Conservation (phyloP, 2,329 filamentous ascomycete species). For the Monilinia polystroma region DNA sequence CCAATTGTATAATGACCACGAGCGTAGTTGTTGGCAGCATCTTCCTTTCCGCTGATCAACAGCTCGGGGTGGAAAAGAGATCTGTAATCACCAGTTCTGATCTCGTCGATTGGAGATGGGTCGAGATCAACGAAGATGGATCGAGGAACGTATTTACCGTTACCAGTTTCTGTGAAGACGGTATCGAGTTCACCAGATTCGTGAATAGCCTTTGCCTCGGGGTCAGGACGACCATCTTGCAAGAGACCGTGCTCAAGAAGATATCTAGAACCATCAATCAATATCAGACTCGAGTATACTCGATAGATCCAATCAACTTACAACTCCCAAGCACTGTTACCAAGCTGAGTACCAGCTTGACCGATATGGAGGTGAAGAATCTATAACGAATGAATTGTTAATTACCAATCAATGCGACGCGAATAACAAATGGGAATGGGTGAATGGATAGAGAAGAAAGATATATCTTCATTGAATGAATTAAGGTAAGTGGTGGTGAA, state of each 20-base stretch:
- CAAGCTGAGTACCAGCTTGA: slow-evolving; percentile 66
- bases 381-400: slow-evolving; percentile 41
- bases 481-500: not conserved
- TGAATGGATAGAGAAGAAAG: not conserved
- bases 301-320: slow-evolving; percentile 43
- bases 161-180: slow-evolving; percentile 64
- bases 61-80: slow-evolving; percentile 65
- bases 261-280: slow-evolving; percentile 48
- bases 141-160: slow-evolving; percentile 65
- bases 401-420: slow-evolving; percentile 20
- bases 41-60: slow-evolving; percentile 66
- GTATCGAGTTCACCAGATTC: slow-evolving; percentile 61
- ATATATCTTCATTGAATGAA: not conserved
- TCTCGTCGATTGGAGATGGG: slow-evolving; percentile 66
- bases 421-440: not conserved
- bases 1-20: slow-evolving; percentile 68
- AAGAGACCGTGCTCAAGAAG: slow-evolving; percentile 65
- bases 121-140: slow-evolving; percentile 68
- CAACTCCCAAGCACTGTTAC: slow-evolving; percentile 69
- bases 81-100: slow-evolving; percentile 61
- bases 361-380: slow-evolving; percentile 67
- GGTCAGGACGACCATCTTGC: slow-evolving; percentile 57
- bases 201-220: slow-evolving; percentile 52
- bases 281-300: not conserved
- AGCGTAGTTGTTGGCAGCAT: slow-evolving; percentile 69